Evolutionary conservation across 257 asterid species (phyloP), one percentile per base, ranked within the genome.

Genomic region (Solanum verrucosum): DNA sequence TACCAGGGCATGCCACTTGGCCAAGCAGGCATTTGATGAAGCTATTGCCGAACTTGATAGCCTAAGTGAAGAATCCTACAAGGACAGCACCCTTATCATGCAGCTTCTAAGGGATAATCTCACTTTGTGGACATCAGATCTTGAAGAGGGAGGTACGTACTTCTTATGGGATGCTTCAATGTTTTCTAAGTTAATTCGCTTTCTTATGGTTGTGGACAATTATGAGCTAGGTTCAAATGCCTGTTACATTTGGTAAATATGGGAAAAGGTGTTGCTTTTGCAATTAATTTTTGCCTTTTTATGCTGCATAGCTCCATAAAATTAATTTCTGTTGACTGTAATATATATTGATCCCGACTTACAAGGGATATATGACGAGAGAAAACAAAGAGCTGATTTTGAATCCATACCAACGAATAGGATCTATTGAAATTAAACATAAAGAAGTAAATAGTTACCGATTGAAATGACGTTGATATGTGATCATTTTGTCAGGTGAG

Each of bases 71-170:
- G 96, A 93, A 38, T 93, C 95, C 49, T 94, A 93, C 93, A 93
- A 94, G 88, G 98, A 94, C 86, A 94, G 95, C 93, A 94, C 96
- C 89, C 93, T 94, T 87, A 94, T 94, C 88, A 93, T 94, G 98
- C 98, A 94, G 93, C 96, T 94, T 89, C 95, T 93, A 27, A 83
- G 98, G 86, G 98, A 94, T 88, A 94, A 94, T 88, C 95, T 93
- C 68, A 93, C 95, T 40, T 86, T 94, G 75, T 94, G 96, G 98
- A 92, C 98, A 81, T 92, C 98, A 0, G 96, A 94, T 87, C 94
- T 94, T 2, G 98, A 94, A 79, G 98, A 95, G 87, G 96, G 95
- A 90, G 96, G 79, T 71, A 31, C 5, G 95, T 94, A 90, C 86
- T 87, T 86, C 85, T 29, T 25, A 1, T 79, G 67, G 27, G 38